Conservation (phyloP, 768 basidiomycete species). For the Collybia sp. region DNA sequence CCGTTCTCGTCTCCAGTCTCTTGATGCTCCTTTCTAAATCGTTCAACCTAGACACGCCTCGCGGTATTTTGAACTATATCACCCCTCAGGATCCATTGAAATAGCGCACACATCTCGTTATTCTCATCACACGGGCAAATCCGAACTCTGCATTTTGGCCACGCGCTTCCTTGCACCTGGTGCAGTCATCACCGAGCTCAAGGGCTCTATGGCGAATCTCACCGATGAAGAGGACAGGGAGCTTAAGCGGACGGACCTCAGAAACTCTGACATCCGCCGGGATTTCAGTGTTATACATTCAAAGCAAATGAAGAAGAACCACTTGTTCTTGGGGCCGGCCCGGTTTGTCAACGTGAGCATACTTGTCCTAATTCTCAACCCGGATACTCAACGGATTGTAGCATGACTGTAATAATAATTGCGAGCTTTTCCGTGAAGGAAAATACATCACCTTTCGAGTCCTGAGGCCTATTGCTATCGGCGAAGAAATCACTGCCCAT, state of each 20-base stretch:
- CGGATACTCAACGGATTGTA: conserved; percentile 28
- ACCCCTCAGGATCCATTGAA: conserved; percentile 79
- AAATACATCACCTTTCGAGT: conserved; percentile 87
- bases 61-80: conserved; percentile 84
- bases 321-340: conserved; percentile 86
- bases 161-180: conserved; percentile 67
- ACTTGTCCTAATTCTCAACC: conserved; percentile 16
- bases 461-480: conserved; percentile 68
- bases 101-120: conserved; percentile 88
- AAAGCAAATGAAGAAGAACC: conserved; percentile 88
- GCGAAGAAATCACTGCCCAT: conserved; percentile 87
- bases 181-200: conserved; percentile 76
- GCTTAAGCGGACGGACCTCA: conserved; percentile 76
- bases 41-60: conserved; percentile 66
- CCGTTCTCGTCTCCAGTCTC: conserved; percentile 34
- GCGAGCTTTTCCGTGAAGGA: conserved; percentile 84
- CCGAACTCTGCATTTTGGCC: conserved; percentile 83
- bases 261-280: conserved; percentile 72
- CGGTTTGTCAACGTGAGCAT: conserved; percentile 84
- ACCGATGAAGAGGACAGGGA: conserved; percentile 84
- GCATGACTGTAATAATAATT: conserved; percentile 91
- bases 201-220: conserved; percentile 87
- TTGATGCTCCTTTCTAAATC: conserved; percentile 14
- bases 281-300: conserved; percentile 93
- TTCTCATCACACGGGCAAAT: conserved; percentile 83